These are phyloP conservation scores for Rheum nobile DNA, from an alignment of 148 eudicot genomes.

Conservation along the genomic window DNA sequence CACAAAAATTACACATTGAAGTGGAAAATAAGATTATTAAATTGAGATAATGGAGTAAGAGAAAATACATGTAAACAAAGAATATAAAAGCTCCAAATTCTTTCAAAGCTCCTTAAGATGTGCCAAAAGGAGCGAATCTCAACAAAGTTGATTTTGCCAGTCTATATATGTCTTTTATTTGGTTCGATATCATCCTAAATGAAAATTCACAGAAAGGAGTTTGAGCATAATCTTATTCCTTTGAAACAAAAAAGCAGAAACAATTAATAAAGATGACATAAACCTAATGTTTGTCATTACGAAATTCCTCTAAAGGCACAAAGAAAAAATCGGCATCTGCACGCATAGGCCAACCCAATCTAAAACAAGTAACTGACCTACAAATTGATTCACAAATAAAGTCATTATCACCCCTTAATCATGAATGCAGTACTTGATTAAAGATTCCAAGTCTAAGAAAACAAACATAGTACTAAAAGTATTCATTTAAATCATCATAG, in stretches of 20 bases:
- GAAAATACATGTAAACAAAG: conserved; percentile 43
- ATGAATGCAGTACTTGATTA: no score
- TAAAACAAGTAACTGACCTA: no score
- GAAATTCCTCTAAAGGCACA: no score
- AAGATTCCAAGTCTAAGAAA: no score
- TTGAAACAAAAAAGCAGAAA: background rate
- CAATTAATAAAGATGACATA: background rate
- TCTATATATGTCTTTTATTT: conserved; percentile 28
- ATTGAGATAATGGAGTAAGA: background rate
- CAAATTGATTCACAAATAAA: no score
- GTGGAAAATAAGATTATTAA: background rate
- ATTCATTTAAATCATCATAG: no score
- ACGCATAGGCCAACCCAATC: no score
- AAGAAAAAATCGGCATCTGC: no score
- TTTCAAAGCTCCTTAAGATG: conserved; percentile 54
- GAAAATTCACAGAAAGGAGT: background rate
- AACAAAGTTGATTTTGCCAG: conserved; percentile 51
- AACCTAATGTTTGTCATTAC: background rate
- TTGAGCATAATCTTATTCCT: background rate
- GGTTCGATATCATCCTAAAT: no score
- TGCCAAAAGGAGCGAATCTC: conserved; percentile 65
- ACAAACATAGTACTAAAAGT: no score
- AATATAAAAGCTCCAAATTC: conserved; percentile 65
- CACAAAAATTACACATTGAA: conserved; percentile 6
- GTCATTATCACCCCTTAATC: no score